Conservation (phyloP, 1,284 basidiomycete species). For the Schizophyllum commune region DNA sequence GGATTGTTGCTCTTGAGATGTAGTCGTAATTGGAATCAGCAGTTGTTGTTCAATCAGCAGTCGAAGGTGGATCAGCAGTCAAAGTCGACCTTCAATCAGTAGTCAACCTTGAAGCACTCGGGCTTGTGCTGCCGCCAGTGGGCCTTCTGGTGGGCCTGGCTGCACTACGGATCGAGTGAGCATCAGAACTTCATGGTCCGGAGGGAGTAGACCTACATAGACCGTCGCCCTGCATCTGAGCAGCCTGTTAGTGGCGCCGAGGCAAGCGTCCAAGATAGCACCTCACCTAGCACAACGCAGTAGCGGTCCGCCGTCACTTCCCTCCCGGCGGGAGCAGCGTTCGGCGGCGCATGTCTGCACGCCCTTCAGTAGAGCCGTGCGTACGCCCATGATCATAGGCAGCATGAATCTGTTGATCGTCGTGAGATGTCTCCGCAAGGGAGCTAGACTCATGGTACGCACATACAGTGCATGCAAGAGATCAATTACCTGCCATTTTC, state of each 20-base stretch:
- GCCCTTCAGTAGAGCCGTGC: not conserved
- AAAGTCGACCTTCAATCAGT: not conserved
- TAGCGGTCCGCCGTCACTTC: not conserved
- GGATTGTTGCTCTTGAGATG: no score
- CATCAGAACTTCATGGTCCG: not conserved
- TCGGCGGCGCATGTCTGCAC: not conserved
- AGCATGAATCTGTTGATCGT: no score
- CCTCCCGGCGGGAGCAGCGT: not conserved
- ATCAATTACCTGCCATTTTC: no score
- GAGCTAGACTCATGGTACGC: no score
- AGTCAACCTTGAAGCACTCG: not conserved
- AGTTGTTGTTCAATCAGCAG: not conserved
- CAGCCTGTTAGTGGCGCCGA: not conserved
- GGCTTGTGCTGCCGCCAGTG: not conserved
- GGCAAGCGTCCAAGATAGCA: not conserved
- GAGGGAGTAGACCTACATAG: not conserved
- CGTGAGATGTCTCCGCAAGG: no score
- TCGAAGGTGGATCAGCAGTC: not conserved
- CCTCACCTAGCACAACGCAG: not conserved
- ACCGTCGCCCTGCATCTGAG: not conserved
- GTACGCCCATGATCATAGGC: no score
- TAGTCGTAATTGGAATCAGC: not conserved
- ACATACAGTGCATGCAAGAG: no score
- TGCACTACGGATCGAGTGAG: not conserved
- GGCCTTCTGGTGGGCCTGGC: not conserved